A percentile compares a stretch with the other conserved stretches of the same genome.
Evolutionary conservation across 1,284 basidiomycete species (phyloP).

Genomic region (Microbotryum scabiosae): DNA sequence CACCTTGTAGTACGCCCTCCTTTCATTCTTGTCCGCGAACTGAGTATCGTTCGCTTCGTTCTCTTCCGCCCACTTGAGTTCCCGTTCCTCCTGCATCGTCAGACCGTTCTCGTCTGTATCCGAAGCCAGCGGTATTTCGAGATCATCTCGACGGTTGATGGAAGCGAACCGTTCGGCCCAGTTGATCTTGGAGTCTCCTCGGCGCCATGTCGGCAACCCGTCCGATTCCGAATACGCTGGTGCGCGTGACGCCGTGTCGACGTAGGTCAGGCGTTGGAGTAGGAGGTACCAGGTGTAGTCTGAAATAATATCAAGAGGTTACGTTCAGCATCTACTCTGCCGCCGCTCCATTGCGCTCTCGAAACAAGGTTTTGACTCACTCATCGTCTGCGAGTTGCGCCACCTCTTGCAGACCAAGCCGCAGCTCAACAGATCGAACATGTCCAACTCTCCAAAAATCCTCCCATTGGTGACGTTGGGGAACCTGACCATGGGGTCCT

Average conservation of each 20-base stretch:
- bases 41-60: constrained; percentile 16
- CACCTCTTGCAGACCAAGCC: constrained; percentile 24
- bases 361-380: constrained; percentile 5
- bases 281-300: constrained; percentile 30
- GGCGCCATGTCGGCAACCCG: constrained; percentile 24
- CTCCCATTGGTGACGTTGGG: constrained; percentile 18
- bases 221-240: constrained; percentile 12
- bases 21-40: constrained; percentile 19
- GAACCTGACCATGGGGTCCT: constrained; percentile 25
- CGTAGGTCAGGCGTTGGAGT: constrained; percentile 19
- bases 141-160: constrained; percentile 22
- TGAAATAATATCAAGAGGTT: not conserved
- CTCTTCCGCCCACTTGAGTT: constrained; percentile 23
- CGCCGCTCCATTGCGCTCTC: too few species aligned
- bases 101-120: constrained; percentile 25
- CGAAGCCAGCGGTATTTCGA: constrained; percentile 1
- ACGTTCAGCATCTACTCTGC: too few species aligned
- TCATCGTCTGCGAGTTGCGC: constrained; percentile 23
- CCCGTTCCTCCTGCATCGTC: constrained; percentile 28
- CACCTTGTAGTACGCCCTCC: constrained; percentile 30
- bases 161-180: constrained; percentile 26
- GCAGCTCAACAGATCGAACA: constrained; percentile 14
- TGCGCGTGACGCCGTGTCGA: constrained; percentile 11
- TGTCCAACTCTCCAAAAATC: constrained; percentile 19
- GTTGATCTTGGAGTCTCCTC: constrained; percentile 20